phyloP scores from a whole-genome alignment of 768 basidiomycete genomes.

The Boletellus emodensis region DNA sequence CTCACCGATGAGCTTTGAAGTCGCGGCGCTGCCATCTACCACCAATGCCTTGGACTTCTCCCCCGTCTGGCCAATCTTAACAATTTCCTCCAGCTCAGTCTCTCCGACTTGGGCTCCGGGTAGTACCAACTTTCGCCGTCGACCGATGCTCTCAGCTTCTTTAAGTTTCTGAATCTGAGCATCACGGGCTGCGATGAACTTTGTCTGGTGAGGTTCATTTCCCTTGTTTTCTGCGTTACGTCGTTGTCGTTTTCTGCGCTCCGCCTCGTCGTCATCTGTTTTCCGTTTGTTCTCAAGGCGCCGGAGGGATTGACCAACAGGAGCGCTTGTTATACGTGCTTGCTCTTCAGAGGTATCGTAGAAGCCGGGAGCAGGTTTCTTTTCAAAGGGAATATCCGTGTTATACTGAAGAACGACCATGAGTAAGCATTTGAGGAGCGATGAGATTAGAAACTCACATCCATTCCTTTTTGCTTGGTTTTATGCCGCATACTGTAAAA shows the following conservation, averaged over 20 bases:
- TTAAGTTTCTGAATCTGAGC: constrained; percentile 97
- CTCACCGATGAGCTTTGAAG: constrained; percentile 82
- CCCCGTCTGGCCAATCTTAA: constrained; percentile 93
- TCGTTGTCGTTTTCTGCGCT: constrained; percentile 84
- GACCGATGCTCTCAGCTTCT: constrained; percentile 93
- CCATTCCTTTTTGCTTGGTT: constrained; percentile 96
- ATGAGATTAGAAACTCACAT: constrained; percentile 48
- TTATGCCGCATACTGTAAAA: constrained; percentile 78
- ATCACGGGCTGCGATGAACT: constrained; percentile 95
- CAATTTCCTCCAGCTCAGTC: constrained; percentile 92
- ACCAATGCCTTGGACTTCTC: constrained; percentile 87
- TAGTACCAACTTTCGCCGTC: constrained; percentile 77
- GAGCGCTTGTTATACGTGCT: constrained; percentile 79
- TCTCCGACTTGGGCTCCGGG: constrained; percentile 94
- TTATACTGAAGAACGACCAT: constrained; percentile 65
- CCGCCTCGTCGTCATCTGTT: constrained; percentile 90
- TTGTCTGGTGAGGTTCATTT: constrained; percentile 73
- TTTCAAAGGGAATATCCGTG: constrained; percentile 97
- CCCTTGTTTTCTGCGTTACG: constrained; percentile 62
- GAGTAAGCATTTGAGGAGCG: neutral
- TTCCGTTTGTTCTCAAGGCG: constrained; percentile 96
- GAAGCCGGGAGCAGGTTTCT: constrained; percentile 91
- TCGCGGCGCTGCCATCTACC: constrained; percentile 77
- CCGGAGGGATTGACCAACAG: constrained; percentile 85
- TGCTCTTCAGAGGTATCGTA: constrained; percentile 96